Conservation (phyloP, 176 grass and related monocot species). For the Phoenix dactylifera region DNA sequence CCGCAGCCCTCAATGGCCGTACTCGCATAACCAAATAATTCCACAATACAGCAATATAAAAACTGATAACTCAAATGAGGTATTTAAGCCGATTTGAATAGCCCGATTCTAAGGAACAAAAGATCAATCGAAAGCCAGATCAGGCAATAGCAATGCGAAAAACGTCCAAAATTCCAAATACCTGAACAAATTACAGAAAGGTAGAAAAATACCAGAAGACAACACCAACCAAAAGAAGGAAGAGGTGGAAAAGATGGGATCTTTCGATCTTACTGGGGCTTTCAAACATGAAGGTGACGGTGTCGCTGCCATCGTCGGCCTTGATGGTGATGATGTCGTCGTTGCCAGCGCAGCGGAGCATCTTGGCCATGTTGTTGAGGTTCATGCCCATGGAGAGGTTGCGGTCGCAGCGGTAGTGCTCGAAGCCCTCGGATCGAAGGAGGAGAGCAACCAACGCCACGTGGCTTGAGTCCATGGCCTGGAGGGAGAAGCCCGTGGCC, state of each 20-base stretch:
- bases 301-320: slow-evolving; percentile 23
- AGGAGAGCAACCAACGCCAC: slow-evolving; percentile 16
- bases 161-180: too few species aligned
- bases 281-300: slow-evolving; percentile 20
- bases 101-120: too few species aligned
- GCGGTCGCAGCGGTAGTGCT: slow-evolving; percentile 21
- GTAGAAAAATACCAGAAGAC: neutral
- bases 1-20: too few species aligned
- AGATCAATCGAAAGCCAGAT: too few species aligned
- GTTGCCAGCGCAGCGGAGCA: slow-evolving; percentile 16
- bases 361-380: slow-evolving; percentile 19
- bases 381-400: slow-evolving; percentile 24
- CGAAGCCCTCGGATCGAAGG: slow-evolving; percentile 21
- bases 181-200: too few species aligned
- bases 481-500: slow-evolving; percentile 18
- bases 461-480: slow-evolving; percentile 19
- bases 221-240: neutral
- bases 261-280: neutral
- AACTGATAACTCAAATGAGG: too few species aligned
- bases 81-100: too few species aligned
- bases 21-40: too few species aligned
- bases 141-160: too few species aligned
- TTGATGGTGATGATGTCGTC: slow-evolving; percentile 21
- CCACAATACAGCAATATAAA: too few species aligned
- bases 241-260: neutral